Evolutionary conservation across 495 filamentous ascomycete genomes (phyloP).

Genomic region (Penicillium salamii): DNA sequence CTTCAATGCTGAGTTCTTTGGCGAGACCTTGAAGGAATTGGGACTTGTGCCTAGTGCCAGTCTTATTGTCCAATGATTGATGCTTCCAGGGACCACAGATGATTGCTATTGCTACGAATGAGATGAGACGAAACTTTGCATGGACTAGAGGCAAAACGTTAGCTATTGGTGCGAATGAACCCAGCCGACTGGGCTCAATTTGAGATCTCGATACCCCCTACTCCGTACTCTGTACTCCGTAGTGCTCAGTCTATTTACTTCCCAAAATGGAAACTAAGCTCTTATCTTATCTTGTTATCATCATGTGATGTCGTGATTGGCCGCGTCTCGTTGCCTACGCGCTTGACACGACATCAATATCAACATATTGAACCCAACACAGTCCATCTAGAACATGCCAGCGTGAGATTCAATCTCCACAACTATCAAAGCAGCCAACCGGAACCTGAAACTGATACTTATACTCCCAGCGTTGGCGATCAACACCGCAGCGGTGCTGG

Average conservation of each 20-base stretch:
- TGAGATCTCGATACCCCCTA: too few species aligned
- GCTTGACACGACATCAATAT: slow-evolving; percentile 25
- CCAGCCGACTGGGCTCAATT: too few species aligned
- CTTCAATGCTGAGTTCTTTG: slow-evolving; percentile 77
- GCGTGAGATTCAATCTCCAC: slow-evolving; percentile 31
- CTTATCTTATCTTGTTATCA: slow-evolving; percentile 16
- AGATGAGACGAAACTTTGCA: slow-evolving; percentile 6
- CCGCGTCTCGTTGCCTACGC: slow-evolving; percentile 20
- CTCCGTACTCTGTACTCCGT: too few species aligned
- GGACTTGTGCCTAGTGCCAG: slow-evolving; percentile 86
- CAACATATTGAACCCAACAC: slow-evolving; percentile 9
- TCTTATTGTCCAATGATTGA: slow-evolving; percentile 63
- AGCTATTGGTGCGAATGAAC: too few species aligned
- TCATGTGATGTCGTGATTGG: slow-evolving; percentile 44
- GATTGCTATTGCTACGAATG: slow-evolving; percentile 4
- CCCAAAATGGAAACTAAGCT: neutral
- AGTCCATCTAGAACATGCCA: slow-evolving; percentile 33
- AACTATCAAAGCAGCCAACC: slow-evolving; percentile 1
- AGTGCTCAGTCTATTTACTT: neutral
- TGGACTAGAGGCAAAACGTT: too few species aligned
- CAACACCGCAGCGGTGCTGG: slow-evolving; percentile 58
- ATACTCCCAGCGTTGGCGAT: slow-evolving; percentile 65
- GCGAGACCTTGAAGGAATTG: slow-evolving; percentile 87
- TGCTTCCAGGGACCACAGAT: neutral
- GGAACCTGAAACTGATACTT: slow-evolving; percentile 20